Conservation (phyloP, 2,329 filamentous ascomycete species). For the Monilinia fructicola region DNA sequence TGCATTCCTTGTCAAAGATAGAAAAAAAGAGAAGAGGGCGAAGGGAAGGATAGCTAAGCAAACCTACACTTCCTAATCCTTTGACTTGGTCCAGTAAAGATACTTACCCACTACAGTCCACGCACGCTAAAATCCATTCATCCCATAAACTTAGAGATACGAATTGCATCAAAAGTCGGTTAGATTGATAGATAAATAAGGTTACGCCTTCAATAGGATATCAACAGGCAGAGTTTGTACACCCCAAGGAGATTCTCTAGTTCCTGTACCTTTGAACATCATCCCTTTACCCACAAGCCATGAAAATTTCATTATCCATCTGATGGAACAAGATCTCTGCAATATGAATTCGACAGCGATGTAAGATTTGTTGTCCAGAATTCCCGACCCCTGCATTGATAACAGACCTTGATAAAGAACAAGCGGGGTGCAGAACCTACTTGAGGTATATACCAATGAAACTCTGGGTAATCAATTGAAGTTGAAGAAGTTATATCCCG, state of each 20-base stretch:
- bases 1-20: neutral
- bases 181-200: neutral
- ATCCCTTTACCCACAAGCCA: neutral
- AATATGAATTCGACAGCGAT: neutral
- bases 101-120: neutral
- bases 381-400: neutral
- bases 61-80: neutral
- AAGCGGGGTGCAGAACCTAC: neutral
- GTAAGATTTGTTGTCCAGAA: neutral
- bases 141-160: neutral
- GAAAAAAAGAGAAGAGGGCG: neutral
- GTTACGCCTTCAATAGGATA: neutral
- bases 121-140: neutral
- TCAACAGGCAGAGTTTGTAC: neutral
- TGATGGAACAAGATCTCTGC: neutral
- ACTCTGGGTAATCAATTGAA: neutral
- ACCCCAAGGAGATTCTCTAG: slow-evolving; percentile 13
- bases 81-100: neutral
- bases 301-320: neutral
- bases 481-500: too few species aligned
- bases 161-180: neutral
- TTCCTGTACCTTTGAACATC: slow-evolving; percentile 7
- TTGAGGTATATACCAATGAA: slow-evolving; percentile 6
- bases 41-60: neutral
- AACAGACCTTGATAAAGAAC: neutral